Evolutionary conservation across 495 filamentous ascomycete species (phyloP).

Genomic region (Talaromyces thailandensis): DNA sequence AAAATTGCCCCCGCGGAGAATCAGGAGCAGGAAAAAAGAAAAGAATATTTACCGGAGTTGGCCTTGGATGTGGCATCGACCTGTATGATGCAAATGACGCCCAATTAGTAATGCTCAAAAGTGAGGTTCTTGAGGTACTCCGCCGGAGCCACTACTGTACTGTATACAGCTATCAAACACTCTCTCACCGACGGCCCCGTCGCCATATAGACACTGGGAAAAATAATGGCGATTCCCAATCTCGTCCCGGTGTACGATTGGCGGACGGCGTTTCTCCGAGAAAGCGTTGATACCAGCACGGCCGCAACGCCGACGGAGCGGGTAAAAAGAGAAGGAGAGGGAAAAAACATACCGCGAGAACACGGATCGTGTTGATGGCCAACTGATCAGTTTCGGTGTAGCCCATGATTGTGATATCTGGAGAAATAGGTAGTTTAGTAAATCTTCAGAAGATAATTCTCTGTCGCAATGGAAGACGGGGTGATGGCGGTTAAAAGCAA

Average conservation of each 20-base stretch:
- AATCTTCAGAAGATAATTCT: not conserved
- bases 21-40: not conserved
- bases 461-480: not conserved
- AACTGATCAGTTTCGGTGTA: slow-evolving; percentile 78
- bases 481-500: not conserved
- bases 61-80: slow-evolving; percentile 94
- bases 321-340: not conserved
- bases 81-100: slow-evolving; percentile 35
- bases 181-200: not conserved
- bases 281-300: not conserved
- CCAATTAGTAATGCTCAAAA: not conserved
- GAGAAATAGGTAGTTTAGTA: not conserved
- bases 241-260: not conserved
- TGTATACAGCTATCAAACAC: not conserved
- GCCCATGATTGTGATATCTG: slow-evolving; percentile 65
- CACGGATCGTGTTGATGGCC: slow-evolving; percentile 94
- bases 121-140: not conserved
- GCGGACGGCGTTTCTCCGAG: slow-evolving; percentile 1
- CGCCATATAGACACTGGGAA: not conserved
- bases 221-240: not conserved
- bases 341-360: slow-evolving; percentile 65
- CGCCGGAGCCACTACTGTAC: not conserved
- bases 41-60: slow-evolving; percentile 50
- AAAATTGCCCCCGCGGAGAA: not conserved
- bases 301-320: not conserved